These are phyloP conservation scores for Lactifluus volemus DNA, from an alignment of 768 basidiomycete genomes.

Conservation along the genomic window DNA sequence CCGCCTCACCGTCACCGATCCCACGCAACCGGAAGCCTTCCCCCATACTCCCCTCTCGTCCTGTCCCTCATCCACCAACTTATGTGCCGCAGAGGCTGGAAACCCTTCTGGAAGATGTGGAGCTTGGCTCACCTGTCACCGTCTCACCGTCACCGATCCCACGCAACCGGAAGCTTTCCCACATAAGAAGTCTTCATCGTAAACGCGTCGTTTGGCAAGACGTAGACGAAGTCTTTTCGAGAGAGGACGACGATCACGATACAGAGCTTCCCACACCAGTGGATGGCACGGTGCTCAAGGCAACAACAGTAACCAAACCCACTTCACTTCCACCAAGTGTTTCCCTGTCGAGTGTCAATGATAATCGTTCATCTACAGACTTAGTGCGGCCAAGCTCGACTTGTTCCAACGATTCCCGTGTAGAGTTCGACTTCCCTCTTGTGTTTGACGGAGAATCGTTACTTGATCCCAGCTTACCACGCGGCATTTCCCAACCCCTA, in stretches of 20 bases:
- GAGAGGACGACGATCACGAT: conserved; percentile 5
- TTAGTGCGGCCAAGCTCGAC: background rate
- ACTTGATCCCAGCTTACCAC: background rate
- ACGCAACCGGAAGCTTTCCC: conserved; percentile 23
- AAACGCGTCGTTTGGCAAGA: conserved; percentile 22
- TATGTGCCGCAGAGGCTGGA: conserved; percentile 26
- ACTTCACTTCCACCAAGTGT: conserved; percentile 20
- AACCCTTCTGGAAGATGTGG: conserved; percentile 44
- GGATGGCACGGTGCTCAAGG: background rate
- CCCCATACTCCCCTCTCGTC: no score
- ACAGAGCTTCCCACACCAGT: conserved; percentile 1
- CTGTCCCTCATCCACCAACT: conserved; percentile 6
- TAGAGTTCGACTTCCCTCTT: no score
- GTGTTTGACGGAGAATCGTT: no score
- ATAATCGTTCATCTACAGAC: conserved; percentile 22
- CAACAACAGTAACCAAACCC: background rate
- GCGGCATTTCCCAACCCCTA: conserved; percentile 12
- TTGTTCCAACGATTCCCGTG: no score
- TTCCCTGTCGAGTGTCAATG: conserved; percentile 22
- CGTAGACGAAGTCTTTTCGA: conserved; percentile 5
- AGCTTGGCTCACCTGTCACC: conserved; percentile 26
- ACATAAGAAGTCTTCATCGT: conserved; percentile 20
- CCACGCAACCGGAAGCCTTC: conserved; percentile 24
- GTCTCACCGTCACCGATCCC: conserved; percentile 12
- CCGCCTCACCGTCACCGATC: conserved; percentile 5